These are phyloP conservation scores for Cercospora sp. DNA, from an alignment of 2,329 filamentous ascomycete species.

Conservation along the genomic window DNA sequence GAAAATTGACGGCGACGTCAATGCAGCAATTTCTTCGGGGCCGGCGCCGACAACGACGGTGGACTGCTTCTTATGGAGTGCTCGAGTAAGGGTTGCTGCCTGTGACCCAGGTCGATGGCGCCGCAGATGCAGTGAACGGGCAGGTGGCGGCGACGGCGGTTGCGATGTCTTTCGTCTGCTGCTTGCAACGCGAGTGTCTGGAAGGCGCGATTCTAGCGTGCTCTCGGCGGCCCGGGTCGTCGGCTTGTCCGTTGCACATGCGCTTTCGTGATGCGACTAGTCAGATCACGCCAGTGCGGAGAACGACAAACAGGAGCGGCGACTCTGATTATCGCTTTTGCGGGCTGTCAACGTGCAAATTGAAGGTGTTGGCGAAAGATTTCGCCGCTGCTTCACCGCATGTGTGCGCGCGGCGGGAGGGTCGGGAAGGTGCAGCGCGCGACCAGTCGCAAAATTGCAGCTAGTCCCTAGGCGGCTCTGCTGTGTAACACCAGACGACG, in stretches of 20 bases:
- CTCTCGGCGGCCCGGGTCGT: background rate
- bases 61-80: background rate
- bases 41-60: background rate
- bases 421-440: background rate
- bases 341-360: background rate
- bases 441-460: constrained; percentile 14
- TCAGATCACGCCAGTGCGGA: background rate
- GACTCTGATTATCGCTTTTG: background rate
- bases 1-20: constrained; percentile 12
- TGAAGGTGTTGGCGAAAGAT: background rate
- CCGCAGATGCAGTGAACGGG: background rate
- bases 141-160: background rate
- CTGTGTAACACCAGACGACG: constrained; percentile 13
- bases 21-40: constrained; percentile 1
- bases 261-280: background rate
- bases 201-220: background rate
- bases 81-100: background rate
- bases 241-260: background rate
- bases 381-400: constrained; percentile 15
- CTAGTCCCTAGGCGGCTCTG: constrained; percentile 9
- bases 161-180: background rate
- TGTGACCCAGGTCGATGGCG: background rate
- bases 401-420: constrained; percentile 10
- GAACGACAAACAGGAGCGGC: background rate
- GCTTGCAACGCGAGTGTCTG: background rate